Base-by-base conservation (phyloP, 805 yeast species). In the Nakazawaea laoshanensis region DNA sequence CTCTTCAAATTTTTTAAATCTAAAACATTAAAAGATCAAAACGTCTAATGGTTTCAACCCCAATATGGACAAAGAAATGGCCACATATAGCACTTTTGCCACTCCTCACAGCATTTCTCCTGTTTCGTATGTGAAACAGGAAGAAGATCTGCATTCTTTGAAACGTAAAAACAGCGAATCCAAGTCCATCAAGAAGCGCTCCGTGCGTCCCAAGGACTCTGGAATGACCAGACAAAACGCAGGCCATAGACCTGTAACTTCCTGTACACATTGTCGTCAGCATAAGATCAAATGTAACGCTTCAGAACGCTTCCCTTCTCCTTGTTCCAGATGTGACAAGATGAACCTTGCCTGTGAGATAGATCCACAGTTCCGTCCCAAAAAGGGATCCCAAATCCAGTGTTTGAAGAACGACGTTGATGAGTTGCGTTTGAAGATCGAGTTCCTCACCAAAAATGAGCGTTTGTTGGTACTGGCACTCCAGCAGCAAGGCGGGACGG, bases 241-340 rank as follows among this genome's bases (percentile, higher is more conserved):
- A 1, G 77, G 79, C 2, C 89, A 83, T 47, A 60, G 96, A 36
- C 95, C 95, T 1, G 94, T 87, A 2, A 85, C 95, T 0, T 81
- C 95, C 3, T 88, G 96, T 51, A 84, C 95, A 0, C 92, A 86
- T 52, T 88, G 96, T 50, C 73, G 96, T 32, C 96, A 88, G 51
- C 96, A 87, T 53, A 88, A 88, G 55, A 86, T 88, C 53, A 82
- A 81, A 50, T 88, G 96, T 57, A 85, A 88, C 50, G 96, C 96
- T 1, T 71, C 85, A 3, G 88, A 81, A 15, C 74, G 78, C 41
- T 81, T 70, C 43, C 96, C 96, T 0, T 61, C 64, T 5, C 82
- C 95, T 0, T 88, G 96, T 53, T 70, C 80, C 12, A 57, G 95
- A 39, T 88, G 96, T 57, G 78, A 74, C 33, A 67, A 81, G 48